Conservation (phyloP, 2,329 filamentous ascomycete genomes). For the Ilyonectria sp. region DNA sequence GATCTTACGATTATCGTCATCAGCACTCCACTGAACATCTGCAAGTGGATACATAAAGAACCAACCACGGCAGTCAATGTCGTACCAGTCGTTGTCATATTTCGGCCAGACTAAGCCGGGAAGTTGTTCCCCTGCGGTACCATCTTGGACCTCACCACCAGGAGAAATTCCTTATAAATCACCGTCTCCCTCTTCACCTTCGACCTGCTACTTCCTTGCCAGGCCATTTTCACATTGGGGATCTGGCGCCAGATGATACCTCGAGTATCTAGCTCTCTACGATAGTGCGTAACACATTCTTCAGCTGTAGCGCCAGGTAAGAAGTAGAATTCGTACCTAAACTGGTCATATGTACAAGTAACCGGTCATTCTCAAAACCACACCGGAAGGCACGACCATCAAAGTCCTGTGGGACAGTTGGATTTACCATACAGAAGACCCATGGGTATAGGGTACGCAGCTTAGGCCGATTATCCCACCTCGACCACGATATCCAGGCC, state of each 20-base stretch:
- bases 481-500: slow-evolving; percentile 13
- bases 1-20: background rate
- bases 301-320: slow-evolving; percentile 10
- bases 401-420: slow-evolving; percentile 8
- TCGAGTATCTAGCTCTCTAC: slow-evolving; percentile 12
- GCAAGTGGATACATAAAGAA: slow-evolving; percentile 16
- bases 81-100: background rate
- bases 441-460: slow-evolving; percentile 5
- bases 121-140: background rate
- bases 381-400: background rate
- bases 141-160: background rate
- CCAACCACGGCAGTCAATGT: background rate
- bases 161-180: background rate
- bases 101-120: slow-evolving; percentile 25
- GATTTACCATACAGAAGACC: slow-evolving; percentile 17
- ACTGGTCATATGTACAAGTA: background rate
- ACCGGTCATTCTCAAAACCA: background rate
- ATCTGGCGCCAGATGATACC: slow-evolving; percentile 26
- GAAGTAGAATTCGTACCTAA: slow-evolving; percentile 22
- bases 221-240: slow-evolving; percentile 19
- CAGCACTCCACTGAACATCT: background rate
- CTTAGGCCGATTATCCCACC: background rate
- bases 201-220: slow-evolving; percentile 3
- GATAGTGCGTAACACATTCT: slow-evolving; percentile 19
- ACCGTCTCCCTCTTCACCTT: background rate